phyloP scores from a whole-genome alignment of 208 protist genomes.

The Tritrichomonas foetus region DNA sequence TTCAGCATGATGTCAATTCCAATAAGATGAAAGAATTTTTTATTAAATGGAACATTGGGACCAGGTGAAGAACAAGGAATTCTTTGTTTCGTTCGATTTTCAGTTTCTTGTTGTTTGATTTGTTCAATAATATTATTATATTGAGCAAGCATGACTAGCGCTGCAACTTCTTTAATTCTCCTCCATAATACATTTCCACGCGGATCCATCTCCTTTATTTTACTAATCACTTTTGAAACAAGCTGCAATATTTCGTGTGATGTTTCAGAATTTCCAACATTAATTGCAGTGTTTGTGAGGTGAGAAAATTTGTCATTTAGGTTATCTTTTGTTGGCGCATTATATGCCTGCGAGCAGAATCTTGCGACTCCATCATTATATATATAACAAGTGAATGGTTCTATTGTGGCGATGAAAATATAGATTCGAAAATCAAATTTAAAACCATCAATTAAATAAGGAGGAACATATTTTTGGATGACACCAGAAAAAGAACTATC shows the following conservation, averaged over 20 bases:
- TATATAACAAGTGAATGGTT: constrained; percentile 47
- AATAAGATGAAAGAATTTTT: neutral
- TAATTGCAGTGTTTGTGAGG: constrained; percentile 35
- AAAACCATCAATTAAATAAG: constrained; percentile 48
- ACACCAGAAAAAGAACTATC: neutral
- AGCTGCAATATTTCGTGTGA: neutral
- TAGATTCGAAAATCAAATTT: constrained; percentile 56
- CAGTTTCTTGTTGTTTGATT: neutral
- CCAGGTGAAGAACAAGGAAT: too few relatives aligned
- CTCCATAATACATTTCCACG: neutral
- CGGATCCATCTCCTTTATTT: too few relatives aligned
- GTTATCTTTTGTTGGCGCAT: neutral
- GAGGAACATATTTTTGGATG: constrained; percentile 49
- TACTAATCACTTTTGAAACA: too few relatives aligned
- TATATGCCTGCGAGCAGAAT: constrained; percentile 42
- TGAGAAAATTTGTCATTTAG: constrained; percentile 41
- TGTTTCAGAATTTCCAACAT: neutral
- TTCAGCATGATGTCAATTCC: constrained; percentile 23
- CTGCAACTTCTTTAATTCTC: neutral
- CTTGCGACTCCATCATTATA: constrained; percentile 47
- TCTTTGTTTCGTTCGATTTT: too few relatives aligned
- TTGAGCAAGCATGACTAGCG: neutral
- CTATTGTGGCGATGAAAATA: constrained; percentile 42
- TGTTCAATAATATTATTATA: neutral
- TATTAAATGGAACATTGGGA: too few relatives aligned